These are phyloP conservation scores for Beauveria scarabaeidicola DNA, from an alignment of 2,329 filamentous ascomycete genomes.

Conservation along the genomic window DNA sequence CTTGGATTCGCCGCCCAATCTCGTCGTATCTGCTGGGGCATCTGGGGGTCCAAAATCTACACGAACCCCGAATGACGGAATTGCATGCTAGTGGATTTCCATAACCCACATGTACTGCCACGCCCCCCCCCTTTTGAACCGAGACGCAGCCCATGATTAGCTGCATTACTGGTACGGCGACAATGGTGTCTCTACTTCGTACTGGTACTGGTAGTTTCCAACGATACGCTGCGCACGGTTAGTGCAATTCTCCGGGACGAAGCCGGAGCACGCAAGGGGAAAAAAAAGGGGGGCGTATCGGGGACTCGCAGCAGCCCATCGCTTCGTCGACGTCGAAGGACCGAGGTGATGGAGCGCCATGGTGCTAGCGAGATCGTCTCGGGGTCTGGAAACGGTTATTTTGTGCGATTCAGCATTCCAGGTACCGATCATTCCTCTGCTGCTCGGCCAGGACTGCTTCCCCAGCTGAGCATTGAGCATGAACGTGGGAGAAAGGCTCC, in stretches of 20 bases:
- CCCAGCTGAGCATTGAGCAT: too few species aligned
- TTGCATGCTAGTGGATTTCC: background rate
- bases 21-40: background rate
- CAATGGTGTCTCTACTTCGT: background rate
- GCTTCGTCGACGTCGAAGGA: background rate
- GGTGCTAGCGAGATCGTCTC: conserved; percentile 1
- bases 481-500: too few species aligned
- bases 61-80: background rate
- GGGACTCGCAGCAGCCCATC: background rate
- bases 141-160: background rate
- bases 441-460: background rate
- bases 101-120: background rate
- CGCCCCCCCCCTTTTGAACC: background rate
- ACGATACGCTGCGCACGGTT: background rate
- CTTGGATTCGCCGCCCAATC: background rate
- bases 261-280: too few species aligned
- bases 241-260: too few species aligned
- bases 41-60: background rate
- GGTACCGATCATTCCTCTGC: conserved; percentile 1
- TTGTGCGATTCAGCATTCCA: background rate
- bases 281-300: background rate
- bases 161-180: background rate
- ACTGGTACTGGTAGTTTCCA: too few species aligned
- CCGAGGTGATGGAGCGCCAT: background rate
- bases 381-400: background rate